A percentile compares a stretch with the other conserved stretches of the same genome.
Evolutionary conservation across 2,329 filamentous ascomycete species (phyloP).

Genomic region (Diaporthe vaccinii): DNA sequence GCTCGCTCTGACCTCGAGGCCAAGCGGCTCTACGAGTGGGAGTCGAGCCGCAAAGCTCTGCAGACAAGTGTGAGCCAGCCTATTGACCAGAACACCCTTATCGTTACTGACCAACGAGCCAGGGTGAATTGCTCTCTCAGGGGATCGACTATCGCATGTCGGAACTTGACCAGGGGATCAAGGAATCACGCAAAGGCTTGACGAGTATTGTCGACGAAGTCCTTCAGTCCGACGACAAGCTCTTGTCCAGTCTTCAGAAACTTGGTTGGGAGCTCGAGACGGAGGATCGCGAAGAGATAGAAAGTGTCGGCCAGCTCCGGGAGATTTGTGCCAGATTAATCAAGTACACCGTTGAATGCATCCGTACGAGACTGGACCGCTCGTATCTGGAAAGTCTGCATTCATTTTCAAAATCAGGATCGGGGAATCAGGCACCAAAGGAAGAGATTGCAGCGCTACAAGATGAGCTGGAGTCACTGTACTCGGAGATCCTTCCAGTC

Average conservation of each 20-base stretch:
- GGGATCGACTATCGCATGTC: conserved; percentile 59
- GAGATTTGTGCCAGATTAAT: conserved; percentile 71
- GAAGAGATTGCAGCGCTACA: conserved; percentile 66
- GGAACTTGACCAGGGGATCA: conserved; percentile 66
- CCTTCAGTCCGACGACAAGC: conserved; percentile 73
- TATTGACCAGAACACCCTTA: too few species aligned
- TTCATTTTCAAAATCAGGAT: conserved; percentile 40
- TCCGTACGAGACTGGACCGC: conserved; percentile 68
- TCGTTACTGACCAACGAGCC: conserved; percentile 20
- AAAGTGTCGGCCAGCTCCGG: conserved; percentile 69
- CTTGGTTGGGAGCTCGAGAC: conserved; percentile 72
- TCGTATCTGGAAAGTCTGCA: conserved; percentile 65
- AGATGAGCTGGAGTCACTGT: conserved; percentile 77
- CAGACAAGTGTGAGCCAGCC: conserved; percentile 54
- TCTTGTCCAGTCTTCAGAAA: conserved; percentile 75
- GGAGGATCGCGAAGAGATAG: conserved; percentile 64
- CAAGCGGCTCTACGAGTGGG: conserved; percentile 54
- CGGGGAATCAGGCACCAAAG: conserved; percentile 43
- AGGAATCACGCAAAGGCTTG: conserved; percentile 58
- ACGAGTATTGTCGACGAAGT: conserved; percentile 63
- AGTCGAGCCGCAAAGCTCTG: conserved; percentile 57
- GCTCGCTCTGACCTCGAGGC: conserved; percentile 53
- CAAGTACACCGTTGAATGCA: conserved; percentile 68
- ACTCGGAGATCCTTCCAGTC: conserved; percentile 77
- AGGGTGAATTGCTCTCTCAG: conserved; percentile 65